Percentiles rank a stretch among this genome's conserved stretches.
phyloP scores from a whole-genome alignment of 2,329 filamentous ascomycete genomes.

The Aspergillus versicolor region DNA sequence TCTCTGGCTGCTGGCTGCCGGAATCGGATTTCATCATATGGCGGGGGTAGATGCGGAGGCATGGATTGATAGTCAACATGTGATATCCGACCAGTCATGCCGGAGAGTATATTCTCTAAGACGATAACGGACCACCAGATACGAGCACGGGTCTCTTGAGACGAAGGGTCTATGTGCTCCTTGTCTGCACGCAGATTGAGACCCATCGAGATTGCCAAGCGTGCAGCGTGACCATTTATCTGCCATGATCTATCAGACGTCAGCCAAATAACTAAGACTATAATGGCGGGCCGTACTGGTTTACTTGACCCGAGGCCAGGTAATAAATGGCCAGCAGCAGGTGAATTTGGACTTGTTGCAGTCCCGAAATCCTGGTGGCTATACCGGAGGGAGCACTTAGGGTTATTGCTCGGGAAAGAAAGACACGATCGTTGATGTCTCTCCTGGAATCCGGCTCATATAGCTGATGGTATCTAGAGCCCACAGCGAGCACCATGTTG shows the following conservation, averaged over 20 bases:
- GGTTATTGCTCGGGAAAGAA: not conserved
- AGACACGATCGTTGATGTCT: not conserved
- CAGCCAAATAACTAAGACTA: not conserved
- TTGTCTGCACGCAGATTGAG: constrained; percentile 41
- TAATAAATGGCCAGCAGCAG: not conserved
- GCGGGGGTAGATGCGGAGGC: not conserved
- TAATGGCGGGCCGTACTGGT: not conserved
- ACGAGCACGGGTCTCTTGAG: constrained; percentile 40
- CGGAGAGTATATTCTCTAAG: constrained; percentile 39
- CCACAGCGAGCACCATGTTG: constrained; percentile 44
- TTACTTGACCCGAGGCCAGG: not conserved
- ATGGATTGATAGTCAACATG: not conserved
- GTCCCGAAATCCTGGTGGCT: not conserved
- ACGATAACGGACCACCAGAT: constrained; percentile 43
- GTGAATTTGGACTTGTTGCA: not conserved
- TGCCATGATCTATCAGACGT: constrained; percentile 36
- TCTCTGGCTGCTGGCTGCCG: not conserved
- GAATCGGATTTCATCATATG: not conserved
- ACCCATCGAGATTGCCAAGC: constrained; percentile 39
- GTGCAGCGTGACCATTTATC: constrained; percentile 37
- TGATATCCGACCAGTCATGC: constrained; percentile 40
- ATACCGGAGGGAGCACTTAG: not conserved
- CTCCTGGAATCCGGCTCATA: not conserved
- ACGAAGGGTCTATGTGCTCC: constrained; percentile 29
- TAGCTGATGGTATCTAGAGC: constrained; percentile 33